Base-by-base conservation (phyloP, 768 basidiomycete genomes). In the Porphyrellus cyaneotinctus region DNA sequence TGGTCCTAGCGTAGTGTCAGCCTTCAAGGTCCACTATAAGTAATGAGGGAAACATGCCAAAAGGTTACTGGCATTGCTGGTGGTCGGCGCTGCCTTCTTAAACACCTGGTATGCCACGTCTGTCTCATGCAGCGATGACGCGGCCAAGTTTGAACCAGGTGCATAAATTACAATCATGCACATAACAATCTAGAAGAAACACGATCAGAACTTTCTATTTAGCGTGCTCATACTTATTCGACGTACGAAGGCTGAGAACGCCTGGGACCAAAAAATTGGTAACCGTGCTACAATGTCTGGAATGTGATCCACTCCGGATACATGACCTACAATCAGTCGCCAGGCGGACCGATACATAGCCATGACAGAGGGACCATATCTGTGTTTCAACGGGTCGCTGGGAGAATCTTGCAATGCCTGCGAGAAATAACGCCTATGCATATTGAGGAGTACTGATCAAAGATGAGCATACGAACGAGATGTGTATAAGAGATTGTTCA, bases 301-400 rank as follows among this genome's bases (percentile, higher is more conserved):
- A 6, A 72, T 66, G 18, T 60, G 53, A 15, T 64, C 63, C 68
- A 77, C 79, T 1, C 74, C 67, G n/a, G 74, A 64, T 17, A 70
- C 69, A 47, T 85, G 69, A 0, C 74, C 74, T 42, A 78, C 73
- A 36, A 83, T 79, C 28, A 87, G 60, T 15, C 86, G 72, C 81
- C 84, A 88, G 5, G 85, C 82, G 2, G 84, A 85, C 2, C 85
- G 83, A 67, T 86, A 88, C 14, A 81, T 79, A 0, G 88, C 83
- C 65, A 85, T 77, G 6, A 88, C 83, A 2, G 88, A 90, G 1
- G 83, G 81, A 0, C 81, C 75, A 64, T 82, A 88, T 59, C 73
- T 76, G 59, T 88, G 85, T 51, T 75, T 75, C 43, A 83, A 70
- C 3, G 82, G 71, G 49, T 87, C 82, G 9, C 68, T 58, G 1